Percentiles rank a stretch among this genome's conserved stretches.
Evolutionary conservation across 768 basidiomycete genomes (phyloP).

Genomic region (Pleurotus platypus): DNA sequence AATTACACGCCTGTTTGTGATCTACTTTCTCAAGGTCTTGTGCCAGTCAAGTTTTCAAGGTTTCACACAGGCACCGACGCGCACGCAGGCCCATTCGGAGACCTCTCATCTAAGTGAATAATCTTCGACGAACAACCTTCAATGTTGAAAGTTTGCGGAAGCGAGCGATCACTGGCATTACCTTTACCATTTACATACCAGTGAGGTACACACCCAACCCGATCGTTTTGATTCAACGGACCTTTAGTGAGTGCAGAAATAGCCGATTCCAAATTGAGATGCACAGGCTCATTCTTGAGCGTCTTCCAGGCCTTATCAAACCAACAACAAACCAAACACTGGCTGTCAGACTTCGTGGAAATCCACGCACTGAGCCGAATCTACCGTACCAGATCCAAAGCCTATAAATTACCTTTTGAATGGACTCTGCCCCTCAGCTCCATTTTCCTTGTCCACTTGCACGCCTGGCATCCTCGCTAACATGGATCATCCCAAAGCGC

Average conservation of each 20-base stretch:
- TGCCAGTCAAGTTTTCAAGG: no score
- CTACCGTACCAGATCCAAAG: background rate
- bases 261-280: conserved; percentile 4
- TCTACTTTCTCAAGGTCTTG: no score
- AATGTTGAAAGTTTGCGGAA: background rate
- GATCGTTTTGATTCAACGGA: background rate
- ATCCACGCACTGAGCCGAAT: conserved; percentile 7
- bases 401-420: background rate
- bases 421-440: background rate
- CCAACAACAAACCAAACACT: conserved; percentile 1
- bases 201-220: background rate
- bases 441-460: background rate
- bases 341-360: conserved; percentile 5
- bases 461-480: background rate
- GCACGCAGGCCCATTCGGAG: no score
- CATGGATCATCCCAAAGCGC: background rate
- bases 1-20: no score
- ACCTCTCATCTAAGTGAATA: no score
- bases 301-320: conserved; percentile 5
- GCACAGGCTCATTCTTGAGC: background rate
- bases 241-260: background rate
- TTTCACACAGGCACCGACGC: no score
- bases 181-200: conserved; percentile 1
- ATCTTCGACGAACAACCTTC: background rate
- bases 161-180: background rate